Evolutionary conservation across 306 rosid species (phyloP), one percentile per base, ranked within the genome.

Genomic region (Begonia fuchsioides): DNA sequence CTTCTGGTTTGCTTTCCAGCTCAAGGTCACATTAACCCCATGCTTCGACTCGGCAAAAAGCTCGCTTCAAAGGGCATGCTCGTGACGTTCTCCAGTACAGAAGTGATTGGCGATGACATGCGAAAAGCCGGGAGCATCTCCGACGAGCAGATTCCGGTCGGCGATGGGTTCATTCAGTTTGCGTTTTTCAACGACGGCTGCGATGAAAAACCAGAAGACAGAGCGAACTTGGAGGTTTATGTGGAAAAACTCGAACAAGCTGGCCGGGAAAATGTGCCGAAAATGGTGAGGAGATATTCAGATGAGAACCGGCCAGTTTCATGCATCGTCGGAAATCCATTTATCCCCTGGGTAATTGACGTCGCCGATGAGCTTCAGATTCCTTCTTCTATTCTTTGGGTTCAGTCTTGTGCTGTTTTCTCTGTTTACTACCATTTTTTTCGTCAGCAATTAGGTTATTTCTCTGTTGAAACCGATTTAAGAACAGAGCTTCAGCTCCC

Each of bases 11-110:
- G 83, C 0, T 80, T 57, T 58, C 78, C 88, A 0, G 90, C 58
- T 39, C 94, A 83, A 49, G 94, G 94, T n/a, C 94, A 83, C 62
- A 64, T 83, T 6, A 83, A 83, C 66, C 94, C 94, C 18, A 53
- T 78, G 1, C 78, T 83, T 1, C 58, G 94, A 2, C 80, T 83
- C 0, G 94, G 64, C 16, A 79, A 79, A 53, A 72, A 57, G 9
- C 69, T 83, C 0, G 86, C 94, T 13, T 46, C 80, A n/a, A 79
- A 70, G 64, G 94, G 94, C 10, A 47, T 68, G 9, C 67, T 60
- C 15, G 76, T 79, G 43, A 83, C 76, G 13, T 74, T 83, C 57
- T 10, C 62, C 11, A 67, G 88, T 19, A 19, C 90, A 1, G 65
- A 63, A 12, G 47, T 8, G 10, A 47, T 58, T 3, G 90, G 90